phyloP scores from a whole-genome alignment of 768 basidiomycete genomes.

The Lactarius quietus region DNA sequence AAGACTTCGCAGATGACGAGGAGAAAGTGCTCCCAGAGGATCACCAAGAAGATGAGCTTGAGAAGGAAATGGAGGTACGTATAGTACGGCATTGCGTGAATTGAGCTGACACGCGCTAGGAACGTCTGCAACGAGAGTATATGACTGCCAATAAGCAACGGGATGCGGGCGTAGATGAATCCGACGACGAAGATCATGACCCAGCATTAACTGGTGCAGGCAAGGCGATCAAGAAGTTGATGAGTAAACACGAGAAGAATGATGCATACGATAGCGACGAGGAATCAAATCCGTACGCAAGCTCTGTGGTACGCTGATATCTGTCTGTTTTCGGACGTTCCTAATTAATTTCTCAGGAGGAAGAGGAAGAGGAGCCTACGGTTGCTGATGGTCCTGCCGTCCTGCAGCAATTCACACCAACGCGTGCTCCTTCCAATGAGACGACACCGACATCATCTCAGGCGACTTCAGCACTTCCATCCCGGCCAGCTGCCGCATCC shows the following conservation, averaged over 20 bases:
- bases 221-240: slow-evolving; percentile 80
- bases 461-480: slow-evolving; percentile 30
- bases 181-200: slow-evolving; percentile 68
- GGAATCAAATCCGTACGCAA: slow-evolving; percentile 79
- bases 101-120: slow-evolving; percentile 41
- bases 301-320: slow-evolving; percentile 49
- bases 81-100: background rate
- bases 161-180: slow-evolving; percentile 67
- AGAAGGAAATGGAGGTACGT: slow-evolving; percentile 74
- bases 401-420: slow-evolving; percentile 46
- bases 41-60: slow-evolving; percentile 71
- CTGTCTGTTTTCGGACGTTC: slow-evolving; percentile 2
- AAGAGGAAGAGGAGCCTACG: slow-evolving; percentile 65
- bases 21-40: slow-evolving; percentile 66
- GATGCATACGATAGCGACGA: slow-evolving; percentile 72
- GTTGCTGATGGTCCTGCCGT: slow-evolving; percentile 44
- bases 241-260: slow-evolving; percentile 80
- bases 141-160: slow-evolving; percentile 70
- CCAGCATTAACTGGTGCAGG: slow-evolving; percentile 61
- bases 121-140: slow-evolving; percentile 81
- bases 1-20: slow-evolving; percentile 85
- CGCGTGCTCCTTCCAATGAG: slow-evolving; percentile 32
- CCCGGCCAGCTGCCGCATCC: slow-evolving; percentile 37
- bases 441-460: slow-evolving; percentile 39
- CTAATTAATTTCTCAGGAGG: slow-evolving; percentile 41